These are phyloP conservation scores for Coniochaeta ligniaria DNA, from an alignment of 2,329 filamentous ascomycete species.

Conservation along the genomic window DNA sequence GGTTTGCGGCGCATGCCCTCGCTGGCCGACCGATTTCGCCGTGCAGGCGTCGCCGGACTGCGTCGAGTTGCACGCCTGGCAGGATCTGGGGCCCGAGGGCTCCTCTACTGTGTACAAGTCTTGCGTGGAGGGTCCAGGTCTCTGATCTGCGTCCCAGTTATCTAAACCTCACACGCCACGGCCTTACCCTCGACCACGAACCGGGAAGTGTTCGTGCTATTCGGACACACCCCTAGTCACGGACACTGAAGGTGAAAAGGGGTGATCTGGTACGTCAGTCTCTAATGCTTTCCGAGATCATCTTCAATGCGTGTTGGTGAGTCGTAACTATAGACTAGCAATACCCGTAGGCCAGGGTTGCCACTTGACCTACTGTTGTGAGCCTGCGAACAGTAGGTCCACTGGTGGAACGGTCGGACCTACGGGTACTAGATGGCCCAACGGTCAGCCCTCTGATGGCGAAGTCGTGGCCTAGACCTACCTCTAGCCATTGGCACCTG, in stretches of 20 bases:
- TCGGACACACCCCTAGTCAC: background rate
- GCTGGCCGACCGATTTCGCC: conserved; percentile 1
- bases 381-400: too few species aligned
- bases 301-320: too few species aligned
- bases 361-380: too few species aligned
- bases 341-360: too few species aligned
- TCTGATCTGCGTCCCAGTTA: background rate
- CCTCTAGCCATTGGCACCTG: too few species aligned
- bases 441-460: background rate
- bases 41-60: background rate
- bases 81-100: background rate
- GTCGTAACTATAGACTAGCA: too few species aligned
- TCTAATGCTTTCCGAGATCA: too few species aligned
- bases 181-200: background rate
- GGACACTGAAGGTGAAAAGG: too few species aligned
- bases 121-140: background rate
- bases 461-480: background rate
- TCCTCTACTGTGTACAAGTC: background rate
- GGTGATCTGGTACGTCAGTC: too few species aligned
- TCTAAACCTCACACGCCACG: background rate
- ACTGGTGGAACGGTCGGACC: too few species aligned
- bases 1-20: background rate
- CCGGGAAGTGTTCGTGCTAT: background rate
- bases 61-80: background rate
- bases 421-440: too few species aligned